phyloP scores from a whole-genome alignment of 192 early-diverging fungal genomes.

The Lobulomyces angularis region DNA sequence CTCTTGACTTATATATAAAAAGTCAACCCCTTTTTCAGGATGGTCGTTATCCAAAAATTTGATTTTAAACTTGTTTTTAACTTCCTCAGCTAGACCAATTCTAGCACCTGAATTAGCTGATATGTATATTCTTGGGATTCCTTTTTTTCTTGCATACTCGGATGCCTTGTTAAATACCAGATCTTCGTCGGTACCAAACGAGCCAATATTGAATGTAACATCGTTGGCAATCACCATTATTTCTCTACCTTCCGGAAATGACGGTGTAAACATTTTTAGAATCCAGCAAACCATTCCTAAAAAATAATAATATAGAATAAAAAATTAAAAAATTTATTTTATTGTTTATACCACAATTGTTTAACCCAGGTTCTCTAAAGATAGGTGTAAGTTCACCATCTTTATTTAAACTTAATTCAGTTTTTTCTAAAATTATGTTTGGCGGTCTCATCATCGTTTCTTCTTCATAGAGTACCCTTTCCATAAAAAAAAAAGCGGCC shows the following conservation, averaged over 20 bases:
- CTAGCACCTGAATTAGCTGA: constrained; percentile 98
- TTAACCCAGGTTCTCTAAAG: constrained; percentile 62
- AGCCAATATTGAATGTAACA: constrained; percentile 93
- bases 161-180: constrained; percentile 85
- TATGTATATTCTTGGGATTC: constrained; percentile 85
- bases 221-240: constrained; percentile 97
- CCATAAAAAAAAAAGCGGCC: too few relatives aligned
- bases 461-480: constrained; percentile 15
- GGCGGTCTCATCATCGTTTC: constrained; percentile 26
- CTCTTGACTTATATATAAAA: constrained; percentile 72
- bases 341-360: background rate
- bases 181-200: constrained; percentile 92
- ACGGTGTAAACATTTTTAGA: constrained; percentile 77
- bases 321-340: constrained; percentile 7
- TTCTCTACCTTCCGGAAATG: constrained; percentile 76
- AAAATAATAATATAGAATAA: constrained; percentile 48
- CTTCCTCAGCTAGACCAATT: constrained; percentile 92
- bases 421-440: constrained; percentile 54
- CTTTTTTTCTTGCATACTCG: constrained; percentile 69
- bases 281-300: constrained; percentile 97
- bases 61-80: constrained; percentile 70
- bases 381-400: constrained; percentile 59
- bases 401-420: constrained; percentile 82
- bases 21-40: constrained; percentile 81
- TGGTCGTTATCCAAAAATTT: constrained; percentile 73